A percentile compares a stretch with the other conserved stretches of the same genome.
phyloP scores from a whole-genome alignment of 2,329 filamentous ascomycete species.

The Arthrobotrys iridis region DNA sequence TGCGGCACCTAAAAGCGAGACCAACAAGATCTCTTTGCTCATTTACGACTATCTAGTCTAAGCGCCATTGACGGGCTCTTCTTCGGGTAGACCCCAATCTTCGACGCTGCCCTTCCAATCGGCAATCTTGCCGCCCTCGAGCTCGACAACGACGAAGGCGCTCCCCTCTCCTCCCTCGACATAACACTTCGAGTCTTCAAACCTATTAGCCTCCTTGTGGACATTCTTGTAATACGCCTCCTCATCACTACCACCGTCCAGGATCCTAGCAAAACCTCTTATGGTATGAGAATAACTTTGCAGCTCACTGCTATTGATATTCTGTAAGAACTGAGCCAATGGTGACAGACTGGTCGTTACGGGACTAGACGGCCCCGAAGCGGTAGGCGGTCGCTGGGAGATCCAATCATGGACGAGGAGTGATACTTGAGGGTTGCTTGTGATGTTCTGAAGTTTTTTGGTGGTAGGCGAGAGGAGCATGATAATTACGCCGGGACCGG shows the following conservation, averaged over 20 bases:
- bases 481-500: constrained; percentile 75
- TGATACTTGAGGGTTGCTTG: constrained; percentile 85
- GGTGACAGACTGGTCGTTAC: constrained; percentile 71
- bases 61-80: background rate
- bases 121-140: constrained; percentile 45
- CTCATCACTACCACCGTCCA: constrained; percentile 78
- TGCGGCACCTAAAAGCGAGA: too few relatives aligned
- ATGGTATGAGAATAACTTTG: constrained; percentile 92
- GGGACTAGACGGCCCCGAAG: constrained; percentile 66
- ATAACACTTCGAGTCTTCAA: constrained; percentile 75
- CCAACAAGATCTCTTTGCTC: too few relatives aligned
- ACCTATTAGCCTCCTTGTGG: constrained; percentile 93
- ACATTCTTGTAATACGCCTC: constrained; percentile 83
- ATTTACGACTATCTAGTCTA: background rate
- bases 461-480: constrained; percentile 87
- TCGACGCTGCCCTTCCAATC: constrained; percentile 46
- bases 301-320: constrained; percentile 88
- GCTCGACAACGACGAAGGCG: constrained; percentile 80
- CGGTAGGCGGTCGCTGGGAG: constrained; percentile 82
- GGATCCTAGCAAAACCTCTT: constrained; percentile 82
- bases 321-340: constrained; percentile 85
- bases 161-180: constrained; percentile 83
- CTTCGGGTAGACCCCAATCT: constrained; percentile 43
- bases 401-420: constrained; percentile 99
- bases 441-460: constrained; percentile 82